Evolutionary conservation across 768 basidiomycete genomes (phyloP).

Genomic region (Boletus vermiculosoides): DNA sequence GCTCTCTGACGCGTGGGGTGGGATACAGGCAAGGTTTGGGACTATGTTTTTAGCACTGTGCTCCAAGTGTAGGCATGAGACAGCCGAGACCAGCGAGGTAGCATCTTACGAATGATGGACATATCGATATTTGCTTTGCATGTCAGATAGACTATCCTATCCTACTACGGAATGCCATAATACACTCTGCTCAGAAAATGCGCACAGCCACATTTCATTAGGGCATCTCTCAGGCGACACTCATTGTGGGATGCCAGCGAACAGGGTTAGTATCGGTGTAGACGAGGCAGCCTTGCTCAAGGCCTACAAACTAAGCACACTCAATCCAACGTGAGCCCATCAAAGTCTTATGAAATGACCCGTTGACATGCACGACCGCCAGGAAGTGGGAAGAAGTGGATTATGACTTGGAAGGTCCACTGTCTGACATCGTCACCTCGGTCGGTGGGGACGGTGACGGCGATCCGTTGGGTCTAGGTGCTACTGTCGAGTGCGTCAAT

Average conservation of each 20-base stretch:
- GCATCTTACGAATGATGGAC: neutral
- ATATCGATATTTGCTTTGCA: conserved; percentile 8
- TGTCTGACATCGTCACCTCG: conserved; percentile 67
- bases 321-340: conserved; percentile 68
- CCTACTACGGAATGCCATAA: conserved; percentile 8
- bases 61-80: conserved; percentile 50
- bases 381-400: conserved; percentile 92
- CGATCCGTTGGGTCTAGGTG: conserved; percentile 80
- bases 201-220: conserved; percentile 17
- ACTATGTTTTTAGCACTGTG: conserved; percentile 84
- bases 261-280: conserved; percentile 62
- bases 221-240: neutral
- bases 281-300: conserved; percentile 86
- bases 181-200: neutral
- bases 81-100: neutral
- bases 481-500: conserved; percentile 50
- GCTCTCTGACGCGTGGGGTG: neutral
- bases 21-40: conserved; percentile 84
- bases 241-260: conserved; percentile 28
- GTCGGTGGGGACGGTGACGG: conserved; percentile 58
- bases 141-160: conserved; percentile 12
- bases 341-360: neutral
- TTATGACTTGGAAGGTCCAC: conserved; percentile 75
- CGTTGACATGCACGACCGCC: conserved; percentile 5
- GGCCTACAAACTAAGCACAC: conserved; percentile 78